phyloP scores from a whole-genome alignment of 768 basidiomycete genomes.

The Daedaleopsis sinensis region DNA sequence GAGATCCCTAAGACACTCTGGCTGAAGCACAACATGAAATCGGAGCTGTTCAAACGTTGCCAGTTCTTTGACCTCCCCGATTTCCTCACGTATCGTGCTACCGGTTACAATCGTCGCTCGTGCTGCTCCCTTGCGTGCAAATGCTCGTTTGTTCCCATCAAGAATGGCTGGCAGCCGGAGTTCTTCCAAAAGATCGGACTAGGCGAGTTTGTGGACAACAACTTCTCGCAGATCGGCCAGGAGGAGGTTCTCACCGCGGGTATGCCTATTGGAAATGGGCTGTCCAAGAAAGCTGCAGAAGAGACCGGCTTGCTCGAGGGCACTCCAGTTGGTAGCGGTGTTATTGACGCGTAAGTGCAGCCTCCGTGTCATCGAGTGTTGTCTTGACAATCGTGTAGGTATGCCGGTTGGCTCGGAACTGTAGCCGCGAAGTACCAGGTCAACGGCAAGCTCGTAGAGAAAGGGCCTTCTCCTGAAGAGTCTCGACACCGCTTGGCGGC shows the following conservation, averaged over 20 bases:
- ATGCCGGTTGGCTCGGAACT: conserved; percentile 98
- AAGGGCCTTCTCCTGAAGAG: conserved; percentile 68
- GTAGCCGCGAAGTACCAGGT: conserved; percentile 74
- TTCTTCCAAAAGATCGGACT: conserved; percentile 90
- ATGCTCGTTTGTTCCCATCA: conserved; percentile 85
- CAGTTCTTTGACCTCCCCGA: conserved; percentile 95
- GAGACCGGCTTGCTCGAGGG: conserved; percentile 87
- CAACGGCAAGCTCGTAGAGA: conserved; percentile 51
- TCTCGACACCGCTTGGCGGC: conserved; percentile 84
- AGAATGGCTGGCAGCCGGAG: conserved; percentile 82
- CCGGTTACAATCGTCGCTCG: conserved; percentile 70
- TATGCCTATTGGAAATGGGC: conserved; percentile 81
- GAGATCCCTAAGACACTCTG: conserved; percentile 97
- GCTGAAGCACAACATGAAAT: conserved; percentile 88
- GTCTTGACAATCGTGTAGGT: conserved; percentile 41
- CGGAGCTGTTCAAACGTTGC: conserved; percentile 68
- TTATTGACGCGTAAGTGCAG: conserved; percentile 85
- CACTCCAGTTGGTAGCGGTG: conserved; percentile 89
- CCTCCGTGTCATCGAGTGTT: not conserved
- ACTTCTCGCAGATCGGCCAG: conserved; percentile 76
- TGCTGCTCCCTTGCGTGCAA: conserved; percentile 96
- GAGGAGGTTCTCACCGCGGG: conserved; percentile 77
- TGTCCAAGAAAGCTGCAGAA: conserved; percentile 75
- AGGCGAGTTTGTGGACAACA: conserved; percentile 63
- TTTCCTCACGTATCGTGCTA: conserved; percentile 92